Percentiles rank a stretch among this genome's conserved stretches.
Conservation (phyloP, 2,329 filamentous ascomycete genomes). For the Colletotrichum nymphaeae region DNA sequence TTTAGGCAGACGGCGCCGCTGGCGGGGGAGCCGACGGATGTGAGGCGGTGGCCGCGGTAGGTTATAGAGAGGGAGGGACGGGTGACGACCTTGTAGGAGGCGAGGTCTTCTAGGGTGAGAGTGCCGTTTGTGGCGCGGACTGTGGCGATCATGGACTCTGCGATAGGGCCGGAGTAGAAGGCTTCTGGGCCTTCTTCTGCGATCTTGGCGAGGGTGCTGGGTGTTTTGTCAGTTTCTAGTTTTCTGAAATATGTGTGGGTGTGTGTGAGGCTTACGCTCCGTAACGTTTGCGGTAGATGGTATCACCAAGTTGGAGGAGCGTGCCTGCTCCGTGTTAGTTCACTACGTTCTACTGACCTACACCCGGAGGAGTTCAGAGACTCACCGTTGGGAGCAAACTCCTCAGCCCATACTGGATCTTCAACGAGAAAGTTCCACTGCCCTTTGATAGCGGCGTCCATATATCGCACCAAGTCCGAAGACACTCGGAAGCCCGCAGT, state of each 20-base stretch:
- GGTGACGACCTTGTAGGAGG: constrained; percentile 75
- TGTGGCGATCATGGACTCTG: constrained; percentile 77
- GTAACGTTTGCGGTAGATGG: constrained; percentile 83
- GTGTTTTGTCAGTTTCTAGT: background rate
- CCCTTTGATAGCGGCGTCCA: constrained; percentile 60
- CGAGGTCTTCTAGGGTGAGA: constrained; percentile 84
- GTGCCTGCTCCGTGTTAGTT: constrained; percentile 57
- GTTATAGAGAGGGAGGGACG: constrained; percentile 72
- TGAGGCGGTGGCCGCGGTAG: constrained; percentile 78
- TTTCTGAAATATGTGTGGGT: background rate
- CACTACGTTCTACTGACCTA: background rate
- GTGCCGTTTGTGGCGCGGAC: constrained; percentile 80
- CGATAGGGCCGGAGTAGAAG: constrained; percentile 82
- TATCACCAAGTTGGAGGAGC: constrained; percentile 77
- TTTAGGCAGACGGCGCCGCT: constrained; percentile 81
- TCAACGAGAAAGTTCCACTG: constrained; percentile 74
- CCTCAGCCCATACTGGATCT: constrained; percentile 83
- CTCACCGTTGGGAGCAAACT: constrained; percentile 84
- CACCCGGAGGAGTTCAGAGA: background rate
- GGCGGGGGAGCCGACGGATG: constrained; percentile 77
- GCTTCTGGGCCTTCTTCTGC: constrained; percentile 77
- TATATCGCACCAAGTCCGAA: constrained; percentile 80
- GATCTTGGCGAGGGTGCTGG: constrained; percentile 78
- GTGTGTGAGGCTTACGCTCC: constrained; percentile 58
- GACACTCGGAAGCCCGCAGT: constrained; percentile 79